Percentiles rank a stretch among this genome's conserved stretches.
These are phyloP conservation scores for Globisporangium cylindrosporum DNA, from an alignment of 352 stramenopile genomes.

Conservation along the genomic window DNA sequence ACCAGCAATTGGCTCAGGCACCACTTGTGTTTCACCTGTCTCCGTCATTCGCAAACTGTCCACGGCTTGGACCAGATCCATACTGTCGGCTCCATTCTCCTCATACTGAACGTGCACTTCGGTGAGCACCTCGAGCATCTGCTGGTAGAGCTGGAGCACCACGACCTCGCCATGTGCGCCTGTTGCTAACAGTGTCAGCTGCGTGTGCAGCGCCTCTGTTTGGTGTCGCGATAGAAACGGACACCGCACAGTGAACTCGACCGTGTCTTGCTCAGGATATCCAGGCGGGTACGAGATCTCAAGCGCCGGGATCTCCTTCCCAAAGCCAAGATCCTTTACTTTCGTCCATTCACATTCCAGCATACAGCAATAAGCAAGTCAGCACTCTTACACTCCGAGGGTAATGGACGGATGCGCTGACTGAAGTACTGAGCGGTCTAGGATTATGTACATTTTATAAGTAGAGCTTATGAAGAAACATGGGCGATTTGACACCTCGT, in stretches of 20 bases:
- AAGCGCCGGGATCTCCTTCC: constrained; percentile 34
- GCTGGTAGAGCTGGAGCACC: constrained; percentile 61
- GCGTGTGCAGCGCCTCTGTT: constrained; percentile 37
- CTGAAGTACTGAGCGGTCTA: not conserved
- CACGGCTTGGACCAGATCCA: not conserved
- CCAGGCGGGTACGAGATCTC: constrained; percentile 37
- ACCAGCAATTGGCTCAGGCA: not conserved
- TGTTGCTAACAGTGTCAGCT: constrained; percentile 32
- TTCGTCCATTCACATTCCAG: not conserved
- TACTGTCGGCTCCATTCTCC: not conserved
- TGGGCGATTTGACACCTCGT: not conserved
- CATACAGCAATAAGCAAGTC: not conserved
- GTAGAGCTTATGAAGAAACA: not conserved
- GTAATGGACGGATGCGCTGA: not conserved
- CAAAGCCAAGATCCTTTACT: constrained; percentile 14
- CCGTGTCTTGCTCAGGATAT: constrained; percentile 30
- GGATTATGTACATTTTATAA: not conserved
- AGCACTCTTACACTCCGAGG: not conserved
- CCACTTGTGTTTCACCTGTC: not conserved
- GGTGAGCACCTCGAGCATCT: constrained; percentile 51
- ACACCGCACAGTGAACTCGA: constrained; percentile 51
- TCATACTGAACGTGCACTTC: constrained; percentile 13
- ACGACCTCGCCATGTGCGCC: constrained; percentile 40
- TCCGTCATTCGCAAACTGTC: not conserved
- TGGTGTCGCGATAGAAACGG: constrained; percentile 35